A percentile compares a stretch with the other conserved stretches of the same genome.
Conservation (phyloP, 768 basidiomycete genomes). For the Hygrocybe coccinea region DNA sequence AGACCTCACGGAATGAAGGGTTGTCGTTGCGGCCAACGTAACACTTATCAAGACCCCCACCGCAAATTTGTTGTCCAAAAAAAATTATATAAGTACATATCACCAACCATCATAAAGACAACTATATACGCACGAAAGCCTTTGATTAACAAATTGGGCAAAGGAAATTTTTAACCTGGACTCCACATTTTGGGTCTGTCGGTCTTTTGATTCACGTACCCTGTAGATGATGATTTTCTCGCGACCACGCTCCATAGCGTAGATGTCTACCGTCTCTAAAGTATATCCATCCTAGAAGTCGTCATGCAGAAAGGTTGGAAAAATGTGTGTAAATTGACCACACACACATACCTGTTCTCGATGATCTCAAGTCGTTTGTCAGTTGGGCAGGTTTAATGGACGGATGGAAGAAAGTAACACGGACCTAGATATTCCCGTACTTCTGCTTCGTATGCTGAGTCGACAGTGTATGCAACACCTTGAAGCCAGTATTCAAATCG, state of each 20-base stretch:
- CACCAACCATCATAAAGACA: background rate
- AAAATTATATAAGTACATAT: background rate
- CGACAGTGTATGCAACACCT: conserved; percentile 88
- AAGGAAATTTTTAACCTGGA: background rate
- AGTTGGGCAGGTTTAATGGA: background rate
- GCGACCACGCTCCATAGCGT: conserved; percentile 47
- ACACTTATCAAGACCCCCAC: conserved; percentile 40
- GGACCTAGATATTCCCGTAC: conserved; percentile 81
- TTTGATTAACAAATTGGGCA: conserved; percentile 22
- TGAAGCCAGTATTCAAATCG: background rate
- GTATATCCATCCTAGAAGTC: conserved; percentile 80
- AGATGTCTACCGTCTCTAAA: conserved; percentile 70
- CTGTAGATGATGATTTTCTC: conserved; percentile 55
- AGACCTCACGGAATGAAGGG: conserved; percentile 72
- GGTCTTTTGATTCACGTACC: conserved; percentile 31
- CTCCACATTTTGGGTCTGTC: too few relatives aligned
- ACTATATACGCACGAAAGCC: conserved; percentile 44
- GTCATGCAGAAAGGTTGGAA: background rate
- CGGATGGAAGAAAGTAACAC: conserved; percentile 14
- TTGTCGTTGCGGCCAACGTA: conserved; percentile 87
- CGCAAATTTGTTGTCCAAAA: background rate
- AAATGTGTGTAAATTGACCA: too few relatives aligned
- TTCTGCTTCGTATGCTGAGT: conserved; percentile 65
- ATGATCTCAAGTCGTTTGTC: conserved; percentile 48
- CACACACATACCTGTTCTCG: conserved; percentile 84